A percentile compares a stretch with the other conserved stretches of the same genome.
These are phyloP conservation scores for Hanseniaspora taiwanica DNA, from an alignment of 805 yeast genomes.

Conservation along the genomic window DNA sequence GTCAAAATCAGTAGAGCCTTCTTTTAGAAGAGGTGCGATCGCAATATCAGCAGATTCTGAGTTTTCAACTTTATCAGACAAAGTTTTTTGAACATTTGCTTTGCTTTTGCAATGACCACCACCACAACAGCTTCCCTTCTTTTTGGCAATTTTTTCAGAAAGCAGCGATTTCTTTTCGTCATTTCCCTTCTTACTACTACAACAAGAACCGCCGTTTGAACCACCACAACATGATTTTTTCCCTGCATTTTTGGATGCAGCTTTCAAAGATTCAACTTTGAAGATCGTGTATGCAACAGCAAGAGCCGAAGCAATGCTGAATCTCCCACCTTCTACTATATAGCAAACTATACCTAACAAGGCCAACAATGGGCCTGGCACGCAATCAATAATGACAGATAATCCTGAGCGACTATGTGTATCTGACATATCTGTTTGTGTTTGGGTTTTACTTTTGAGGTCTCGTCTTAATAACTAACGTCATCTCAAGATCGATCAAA, in stretches of 20 bases:
- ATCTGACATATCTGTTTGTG: too few relatives aligned
- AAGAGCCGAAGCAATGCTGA: conserved; percentile 21
- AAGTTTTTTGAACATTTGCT: conserved; percentile 6
- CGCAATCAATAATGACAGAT: conserved; percentile 27
- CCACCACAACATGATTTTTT: conserved; percentile 18
- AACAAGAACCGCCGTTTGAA: conserved; percentile 7
- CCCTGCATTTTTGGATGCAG: conserved; percentile 3
- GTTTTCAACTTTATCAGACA: conserved; percentile 4
- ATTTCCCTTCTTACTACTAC: conserved; percentile 4
- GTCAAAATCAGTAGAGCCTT: neutral
- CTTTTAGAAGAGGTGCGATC: too few relatives aligned
- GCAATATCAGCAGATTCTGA: too few relatives aligned
- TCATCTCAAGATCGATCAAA: too few relatives aligned
- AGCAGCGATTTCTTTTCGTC: neutral
- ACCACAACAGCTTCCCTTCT: conserved; percentile 5
- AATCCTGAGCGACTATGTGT: too few relatives aligned
- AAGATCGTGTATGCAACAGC: conserved; percentile 16
- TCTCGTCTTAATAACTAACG: too few relatives aligned
- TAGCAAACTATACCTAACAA: conserved; percentile 8
- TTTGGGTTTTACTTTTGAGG: too few relatives aligned
- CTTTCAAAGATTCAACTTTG: conserved; percentile 7
- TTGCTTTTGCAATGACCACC: conserved; percentile 9
- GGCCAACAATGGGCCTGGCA: neutral
- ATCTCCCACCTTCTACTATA: conserved; percentile 25
- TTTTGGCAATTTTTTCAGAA: neutral